phyloP scores from a whole-genome alignment of 441 rosid species.

The Geranium incanum region DNA sequence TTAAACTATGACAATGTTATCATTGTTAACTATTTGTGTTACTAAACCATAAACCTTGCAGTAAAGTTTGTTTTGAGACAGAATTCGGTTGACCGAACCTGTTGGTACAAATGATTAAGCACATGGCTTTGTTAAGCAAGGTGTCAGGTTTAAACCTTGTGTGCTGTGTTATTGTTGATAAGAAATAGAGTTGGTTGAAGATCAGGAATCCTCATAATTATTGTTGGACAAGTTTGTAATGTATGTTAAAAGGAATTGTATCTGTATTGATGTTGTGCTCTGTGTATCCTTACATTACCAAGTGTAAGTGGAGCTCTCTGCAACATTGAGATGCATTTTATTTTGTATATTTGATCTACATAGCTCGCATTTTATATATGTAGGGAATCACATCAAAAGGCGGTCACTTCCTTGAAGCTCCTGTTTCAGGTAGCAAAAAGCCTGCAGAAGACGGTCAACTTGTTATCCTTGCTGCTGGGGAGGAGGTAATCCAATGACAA shows the following conservation, averaged over 20 bases:
- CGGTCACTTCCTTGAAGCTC: slow-evolving; percentile 79
- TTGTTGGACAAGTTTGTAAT: not conserved
- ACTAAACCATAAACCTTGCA: not conserved
- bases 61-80: not conserved
- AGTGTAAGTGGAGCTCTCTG: not conserved
- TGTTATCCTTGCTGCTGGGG: slow-evolving; percentile 89
- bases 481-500: slow-evolving; percentile 43
- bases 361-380: slow-evolving; percentile 14
- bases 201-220: not conserved
- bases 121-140: not conserved
- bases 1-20: not conserved
- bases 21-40: not conserved
- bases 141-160: not conserved
- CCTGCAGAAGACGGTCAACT: slow-evolving; percentile 97
- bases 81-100: not conserved
- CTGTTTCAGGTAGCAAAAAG: slow-evolving; percentile 92
- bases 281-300: not conserved
- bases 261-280: not conserved
- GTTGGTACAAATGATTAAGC: not conserved
- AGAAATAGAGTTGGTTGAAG: not conserved
- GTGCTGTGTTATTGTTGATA: not conserved
- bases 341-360: not conserved
- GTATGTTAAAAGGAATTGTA: not conserved
- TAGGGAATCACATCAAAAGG: slow-evolving; percentile 77
- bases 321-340: not conserved